Conservation (phyloP, 306 rosid genomes). For the Purshia tridentata region DNA sequence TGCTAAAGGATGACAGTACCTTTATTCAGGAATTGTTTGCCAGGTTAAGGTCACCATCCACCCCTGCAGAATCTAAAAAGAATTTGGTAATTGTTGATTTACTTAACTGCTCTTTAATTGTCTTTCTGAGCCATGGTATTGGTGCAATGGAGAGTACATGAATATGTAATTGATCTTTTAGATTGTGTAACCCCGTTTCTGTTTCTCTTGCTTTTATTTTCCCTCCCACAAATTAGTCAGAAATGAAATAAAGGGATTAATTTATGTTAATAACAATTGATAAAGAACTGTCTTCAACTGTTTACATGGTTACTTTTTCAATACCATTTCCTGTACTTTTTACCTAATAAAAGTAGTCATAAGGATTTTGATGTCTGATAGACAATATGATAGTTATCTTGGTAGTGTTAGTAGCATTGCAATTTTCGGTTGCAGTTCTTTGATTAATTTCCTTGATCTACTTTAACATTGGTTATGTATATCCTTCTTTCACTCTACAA, state of each 20-base stretch:
- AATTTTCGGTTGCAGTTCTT: neutral
- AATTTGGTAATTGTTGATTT: slow-evolving; percentile 64
- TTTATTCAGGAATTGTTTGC: slow-evolving; percentile 94
- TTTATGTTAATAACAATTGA: neutral
- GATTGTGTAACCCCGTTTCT: neutral
- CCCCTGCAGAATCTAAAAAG: slow-evolving; percentile 73
- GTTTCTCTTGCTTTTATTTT: neutral
- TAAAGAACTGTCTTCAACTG: neutral
- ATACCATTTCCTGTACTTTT: neutral
- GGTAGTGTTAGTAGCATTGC: slow-evolving; percentile 7
- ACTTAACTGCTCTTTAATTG: neutral
- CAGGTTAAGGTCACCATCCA: slow-evolving; percentile 67
- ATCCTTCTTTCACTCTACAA: neutral
- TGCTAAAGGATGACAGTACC: slow-evolving; percentile 77
- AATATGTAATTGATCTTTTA: neutral
- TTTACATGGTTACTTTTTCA: neutral
- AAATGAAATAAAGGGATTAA: neutral
- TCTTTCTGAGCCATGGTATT: neutral
- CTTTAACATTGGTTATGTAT: neutral
- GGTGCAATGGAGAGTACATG: neutral
- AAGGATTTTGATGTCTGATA: neutral
- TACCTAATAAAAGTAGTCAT: neutral
- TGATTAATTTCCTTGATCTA: neutral
- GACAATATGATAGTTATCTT: no score
- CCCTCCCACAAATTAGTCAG: neutral